phyloP scores from a whole-genome alignment of 768 basidiomycete species.

The Tulasnella calospora region DNA sequence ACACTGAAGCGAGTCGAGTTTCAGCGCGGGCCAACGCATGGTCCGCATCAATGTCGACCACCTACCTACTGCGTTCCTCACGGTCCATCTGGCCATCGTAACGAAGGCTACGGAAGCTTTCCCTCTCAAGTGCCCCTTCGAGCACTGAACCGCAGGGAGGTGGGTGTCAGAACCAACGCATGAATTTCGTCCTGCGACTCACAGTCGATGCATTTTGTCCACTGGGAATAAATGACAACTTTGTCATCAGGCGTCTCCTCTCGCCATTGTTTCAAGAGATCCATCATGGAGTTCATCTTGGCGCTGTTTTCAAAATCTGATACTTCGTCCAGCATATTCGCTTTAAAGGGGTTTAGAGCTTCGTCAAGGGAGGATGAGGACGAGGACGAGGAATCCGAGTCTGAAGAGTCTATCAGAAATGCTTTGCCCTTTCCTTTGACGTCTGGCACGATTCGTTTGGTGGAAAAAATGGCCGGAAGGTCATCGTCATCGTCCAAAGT shows the following conservation, averaged over 20 bases:
- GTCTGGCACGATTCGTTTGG: not conserved
- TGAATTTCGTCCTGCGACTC: not conserved
- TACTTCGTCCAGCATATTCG: conserved; percentile 3
- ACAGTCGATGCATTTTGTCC: conserved; percentile 69
- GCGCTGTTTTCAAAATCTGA: conserved; percentile 52
- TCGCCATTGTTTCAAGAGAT: conserved; percentile 30
- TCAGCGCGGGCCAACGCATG: not conserved
- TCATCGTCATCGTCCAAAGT: conserved; percentile 14
- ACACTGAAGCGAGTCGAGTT: conserved; percentile 30
- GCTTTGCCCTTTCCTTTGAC: conserved; percentile 21
- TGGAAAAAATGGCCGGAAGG: not conserved
- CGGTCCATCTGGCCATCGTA: conserved; percentile 69
- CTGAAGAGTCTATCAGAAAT: not conserved
- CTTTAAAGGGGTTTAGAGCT: conserved; percentile 10
- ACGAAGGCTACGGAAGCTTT: conserved; percentile 54
- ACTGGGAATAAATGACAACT: conserved; percentile 67
- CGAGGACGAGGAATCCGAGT: not conserved
- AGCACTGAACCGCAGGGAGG: conserved; percentile 34
- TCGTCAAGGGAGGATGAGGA: not conserved
- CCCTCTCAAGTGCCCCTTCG: conserved; percentile 53
- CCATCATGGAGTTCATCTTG: conserved; percentile 52
- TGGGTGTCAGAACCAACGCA: not conserved
- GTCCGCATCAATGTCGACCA: not conserved
- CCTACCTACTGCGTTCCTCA: conserved; percentile 43
- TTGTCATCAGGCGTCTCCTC: conserved; percentile 55